Base-by-base conservation (phyloP, 139 green algal species). In the Eudorina sp. region DNA sequence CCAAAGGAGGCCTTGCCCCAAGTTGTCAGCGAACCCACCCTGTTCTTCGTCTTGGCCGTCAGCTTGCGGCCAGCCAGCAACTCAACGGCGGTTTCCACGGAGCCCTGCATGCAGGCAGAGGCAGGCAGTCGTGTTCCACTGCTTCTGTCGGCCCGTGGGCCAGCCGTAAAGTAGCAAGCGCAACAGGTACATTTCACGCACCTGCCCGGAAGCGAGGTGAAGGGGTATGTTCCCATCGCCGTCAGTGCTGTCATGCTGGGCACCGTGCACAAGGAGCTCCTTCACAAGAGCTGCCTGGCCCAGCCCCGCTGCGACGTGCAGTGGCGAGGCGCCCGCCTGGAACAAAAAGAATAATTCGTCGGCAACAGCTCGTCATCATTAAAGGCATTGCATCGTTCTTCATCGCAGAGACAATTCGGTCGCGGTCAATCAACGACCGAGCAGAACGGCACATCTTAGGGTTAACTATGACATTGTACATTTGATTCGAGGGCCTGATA, bases 131-230 rank as follows among this genome's bases (percentile, higher is more conserved):
- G n/a, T n/a, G n/a, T n/a, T n/a, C n/a, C n/a, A n/a, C n/a, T n/a
- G n/a, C n/a, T n/a, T n/a, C n/a, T n/a, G n/a, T n/a, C n/a, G n/a
- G n/a, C n/a, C n/a, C n/a, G n/a, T n/a, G n/a, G n/a, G n/a, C n/a
- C n/a, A n/a, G n/a, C n/a, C n/a, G n/a, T n/a, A 76, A 34, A 8
- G 62, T 38, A 29, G 55, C 23, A 25, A 66, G 55, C 55, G 27
- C 55, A 66, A 66, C 27, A 66, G 4, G 8, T 66, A 25, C 23
- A 34, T 66, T 66, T 23, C 55, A 25, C 23, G 55, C 8, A 90
- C 86, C 78, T 83, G 76, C 64, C 87, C 86, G 4, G 77, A 64
- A 29, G 86, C 90, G 38, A 93, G 43, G 80, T 93, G 90, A 51
- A 93, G 64, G 23, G 90, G 88, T 3, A 78, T 55, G n/a, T 91